Conservation (phyloP, 495 filamentous ascomycete genomes). For the Cenococcum geophilum region DNA sequence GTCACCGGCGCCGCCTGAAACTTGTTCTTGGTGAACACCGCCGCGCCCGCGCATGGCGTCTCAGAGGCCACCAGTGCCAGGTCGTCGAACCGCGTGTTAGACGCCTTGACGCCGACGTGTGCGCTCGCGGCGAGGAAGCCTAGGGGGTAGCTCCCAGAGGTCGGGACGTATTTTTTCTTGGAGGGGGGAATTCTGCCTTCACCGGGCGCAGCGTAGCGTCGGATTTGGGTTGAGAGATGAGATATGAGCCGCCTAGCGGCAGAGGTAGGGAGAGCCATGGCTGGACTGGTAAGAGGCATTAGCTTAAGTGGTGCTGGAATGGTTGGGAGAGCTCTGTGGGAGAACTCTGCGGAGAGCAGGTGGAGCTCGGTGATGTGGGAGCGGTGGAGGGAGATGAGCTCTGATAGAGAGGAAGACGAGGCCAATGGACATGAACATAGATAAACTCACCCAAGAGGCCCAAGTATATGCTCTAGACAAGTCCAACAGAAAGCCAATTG, state of each 20-base stretch:
- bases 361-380: too few species aligned
- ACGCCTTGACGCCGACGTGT: constrained; percentile 88
- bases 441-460: too few species aligned
- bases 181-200: constrained; percentile 37
- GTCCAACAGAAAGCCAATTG: background rate
- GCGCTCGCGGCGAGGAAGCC: constrained; percentile 84
- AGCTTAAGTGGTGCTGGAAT: background rate
- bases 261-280: constrained; percentile 12
- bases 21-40: constrained; percentile 96
- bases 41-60: constrained; percentile 81
- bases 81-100: constrained; percentile 82
- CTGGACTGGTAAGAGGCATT: background rate
- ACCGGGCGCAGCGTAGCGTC: constrained; percentile 39
- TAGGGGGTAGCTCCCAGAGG: constrained; percentile 75
- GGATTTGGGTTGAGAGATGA: constrained; percentile 20
- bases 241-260: constrained; percentile 5
- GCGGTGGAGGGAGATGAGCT: too few species aligned
- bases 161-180: constrained; percentile 79
- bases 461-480: too few species aligned
- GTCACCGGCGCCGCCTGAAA: constrained; percentile 95
- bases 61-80: constrained; percentile 85
- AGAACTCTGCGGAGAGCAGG: too few species aligned
- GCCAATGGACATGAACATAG: too few species aligned
- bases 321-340: background rate
- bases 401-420: too few species aligned